phyloP scores from a whole-genome alignment of 495 filamentous ascomycete species.

The Penicillium angulare region DNA sequence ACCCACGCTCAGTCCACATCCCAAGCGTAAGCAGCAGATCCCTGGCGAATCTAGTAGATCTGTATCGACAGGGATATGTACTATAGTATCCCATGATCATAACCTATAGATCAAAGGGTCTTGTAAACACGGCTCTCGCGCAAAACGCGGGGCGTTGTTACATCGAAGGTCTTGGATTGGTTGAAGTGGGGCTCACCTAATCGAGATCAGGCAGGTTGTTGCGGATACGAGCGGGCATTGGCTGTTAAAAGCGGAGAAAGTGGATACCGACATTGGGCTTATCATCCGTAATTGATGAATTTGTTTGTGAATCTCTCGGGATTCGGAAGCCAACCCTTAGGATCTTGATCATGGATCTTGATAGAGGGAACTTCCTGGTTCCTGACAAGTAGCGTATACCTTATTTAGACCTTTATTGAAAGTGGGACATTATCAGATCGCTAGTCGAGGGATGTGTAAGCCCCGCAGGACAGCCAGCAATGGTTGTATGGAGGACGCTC shows the following conservation, averaged over 20 bases:
- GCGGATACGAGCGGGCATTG: slow-evolving; percentile 14
- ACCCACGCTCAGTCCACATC: neutral
- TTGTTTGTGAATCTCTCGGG: too few species aligned
- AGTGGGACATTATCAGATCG: too few species aligned
- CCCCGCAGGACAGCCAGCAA: too few species aligned
- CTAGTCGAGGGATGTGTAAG: too few species aligned
- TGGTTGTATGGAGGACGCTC: too few species aligned
- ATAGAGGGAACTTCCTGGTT: too few species aligned
- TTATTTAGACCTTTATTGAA: too few species aligned
- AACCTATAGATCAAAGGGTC: neutral
- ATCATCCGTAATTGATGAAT: neutral
- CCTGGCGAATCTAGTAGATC: neutral
- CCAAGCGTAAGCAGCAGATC: neutral
- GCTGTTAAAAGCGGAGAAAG: neutral
- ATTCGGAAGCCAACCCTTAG: too few species aligned
- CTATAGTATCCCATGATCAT: neutral
- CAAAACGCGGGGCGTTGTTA: slow-evolving; percentile 17
- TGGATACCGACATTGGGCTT: slow-evolving; percentile 1
- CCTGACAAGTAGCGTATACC: too few species aligned
- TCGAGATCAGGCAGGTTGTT: slow-evolving; percentile 23
- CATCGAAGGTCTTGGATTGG: neutral
- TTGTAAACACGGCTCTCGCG: neutral
- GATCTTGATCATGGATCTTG: too few species aligned
- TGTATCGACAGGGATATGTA: neutral
- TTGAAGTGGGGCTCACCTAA: slow-evolving; percentile 20